Evolutionary conservation across 345 rosid genomes (phyloP).

Genomic region (Gossypium ekmanianum): DNA sequence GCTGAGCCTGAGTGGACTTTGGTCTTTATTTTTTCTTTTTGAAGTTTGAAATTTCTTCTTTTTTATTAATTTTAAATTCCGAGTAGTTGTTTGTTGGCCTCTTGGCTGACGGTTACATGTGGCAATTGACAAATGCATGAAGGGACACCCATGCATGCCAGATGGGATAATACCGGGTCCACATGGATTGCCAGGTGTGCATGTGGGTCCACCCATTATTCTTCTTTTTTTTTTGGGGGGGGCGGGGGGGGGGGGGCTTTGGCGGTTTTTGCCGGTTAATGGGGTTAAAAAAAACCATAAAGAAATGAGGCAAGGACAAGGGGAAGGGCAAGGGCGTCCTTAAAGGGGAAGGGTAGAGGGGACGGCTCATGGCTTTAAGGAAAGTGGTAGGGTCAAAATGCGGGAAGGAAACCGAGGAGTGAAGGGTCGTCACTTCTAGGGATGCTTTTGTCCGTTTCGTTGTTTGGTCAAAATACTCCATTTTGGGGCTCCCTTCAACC

Average conservation of each 20-base stretch:
- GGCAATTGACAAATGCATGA: constrained; percentile 19
- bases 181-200: constrained; percentile 26
- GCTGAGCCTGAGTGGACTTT: constrained; percentile 34
- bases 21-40: constrained; percentile 15
- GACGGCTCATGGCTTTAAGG: constrained; percentile 3
- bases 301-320: too few relatives aligned
- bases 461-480: constrained; percentile 34
- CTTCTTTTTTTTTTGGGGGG: too few relatives aligned
- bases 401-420: constrained; percentile 39
- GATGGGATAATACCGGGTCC: constrained; percentile 11
- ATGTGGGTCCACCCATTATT: not conserved
- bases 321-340: not conserved
- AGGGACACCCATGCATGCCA: constrained; percentile 27
- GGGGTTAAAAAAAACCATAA: constrained; percentile 1
- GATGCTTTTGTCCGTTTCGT: constrained; percentile 40
- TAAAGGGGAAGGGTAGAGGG: not conserved
- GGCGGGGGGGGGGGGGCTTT: not conserved
- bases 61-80: constrained; percentile 9
- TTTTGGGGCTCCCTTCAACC: not conserved
- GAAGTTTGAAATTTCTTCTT: not conserved
- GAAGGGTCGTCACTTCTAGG: constrained; percentile 30
- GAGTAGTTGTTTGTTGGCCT: constrained; percentile 36
- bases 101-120: constrained; percentile 42
- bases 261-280: not conserved
- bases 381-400: constrained; percentile 36